Base-by-base conservation (phyloP, 495 filamentous ascomycete species). In the Margaritispora aquatica region DNA sequence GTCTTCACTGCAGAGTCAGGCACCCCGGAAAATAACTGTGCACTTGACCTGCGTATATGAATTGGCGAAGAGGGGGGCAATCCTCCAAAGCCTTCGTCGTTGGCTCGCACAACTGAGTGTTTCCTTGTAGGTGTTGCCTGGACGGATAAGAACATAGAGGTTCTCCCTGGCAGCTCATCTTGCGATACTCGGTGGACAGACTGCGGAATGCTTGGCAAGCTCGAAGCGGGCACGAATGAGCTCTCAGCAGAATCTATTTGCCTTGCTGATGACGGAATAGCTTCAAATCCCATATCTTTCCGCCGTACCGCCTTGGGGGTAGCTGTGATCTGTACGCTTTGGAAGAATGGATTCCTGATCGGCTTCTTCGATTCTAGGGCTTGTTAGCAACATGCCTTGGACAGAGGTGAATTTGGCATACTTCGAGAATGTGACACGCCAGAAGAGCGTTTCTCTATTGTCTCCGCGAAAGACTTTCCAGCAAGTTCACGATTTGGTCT, bases 401-500 rank as follows among this genome's bases (percentile, higher is more conserved):
- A 55, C 10, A 26, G 51, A 13, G 17, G 20, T 2, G 21, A 51
- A 9, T 47, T 22, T 27, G 21, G 65, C 66, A 54, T 62, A 68
- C 67, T 73, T 49, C 62, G 63, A 38, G 73, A 63, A 36, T 66
- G 68, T 20, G 74, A 52, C 54, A 73, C 66, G 36, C 70, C 66
- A 41, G 67, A 67, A 54, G 74, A 57, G 34, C 88, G 79, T 65
- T 81, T 84, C 60, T 88, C 86, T 10, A 83, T 83, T 54, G 82
- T 84, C 2, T 93, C 84, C 7, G 81, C 87, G 38, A 90, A 75
- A 51, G 86, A 85, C 63, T 85, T 84, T 13, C 84, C 85, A 13
- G 88, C 90, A 44, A 93, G 75, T 5, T 86, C 80, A 56, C 94
- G 80, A 66, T 97, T 96, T 4, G 94, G 94, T 70, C 87, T 96